phyloP scores from a whole-genome alignment of 805 yeast genomes.

The Saccharomycopsis sp. region DNA sequence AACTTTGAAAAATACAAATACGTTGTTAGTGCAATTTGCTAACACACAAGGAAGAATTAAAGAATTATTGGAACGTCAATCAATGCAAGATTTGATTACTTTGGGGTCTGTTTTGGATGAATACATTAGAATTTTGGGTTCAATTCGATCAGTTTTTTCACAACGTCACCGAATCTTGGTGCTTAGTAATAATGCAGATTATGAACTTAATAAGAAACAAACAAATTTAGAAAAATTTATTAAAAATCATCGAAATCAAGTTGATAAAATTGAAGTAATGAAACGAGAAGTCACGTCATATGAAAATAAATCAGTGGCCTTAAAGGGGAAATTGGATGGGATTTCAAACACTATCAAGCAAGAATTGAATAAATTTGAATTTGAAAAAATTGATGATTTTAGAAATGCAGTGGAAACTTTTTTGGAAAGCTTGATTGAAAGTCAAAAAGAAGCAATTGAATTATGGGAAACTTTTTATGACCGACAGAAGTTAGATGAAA shows the following conservation, averaged over 20 bases:
- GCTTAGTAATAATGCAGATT: conserved; percentile 37
- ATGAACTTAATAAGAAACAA: conserved; percentile 42
- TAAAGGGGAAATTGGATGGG: conserved; percentile 53
- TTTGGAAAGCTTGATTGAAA: conserved; percentile 83
- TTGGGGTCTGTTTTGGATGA: conserved; percentile 85
- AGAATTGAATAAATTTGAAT: conserved; percentile 64
- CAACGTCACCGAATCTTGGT: conserved; percentile 59
- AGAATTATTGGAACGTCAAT: conserved; percentile 69
- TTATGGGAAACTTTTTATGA: conserved; percentile 87
- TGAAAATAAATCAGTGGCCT: conserved; percentile 45
- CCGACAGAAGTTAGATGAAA: conserved; percentile 22
- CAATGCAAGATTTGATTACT: conserved; percentile 79
- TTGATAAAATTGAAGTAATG: conserved; percentile 53
- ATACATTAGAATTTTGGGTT: conserved; percentile 68
- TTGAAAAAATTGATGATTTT: conserved; percentile 73
- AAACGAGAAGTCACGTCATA: conserved; percentile 53
- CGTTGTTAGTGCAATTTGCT: conserved; percentile 63
- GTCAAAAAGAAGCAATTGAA: conserved; percentile 87
- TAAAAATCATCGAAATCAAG: conserved; percentile 41
- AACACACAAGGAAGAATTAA: conserved; percentile 63
- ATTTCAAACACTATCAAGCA: conserved; percentile 58
- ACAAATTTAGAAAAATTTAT: conserved; percentile 38
- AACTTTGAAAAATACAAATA: conserved; percentile 56
- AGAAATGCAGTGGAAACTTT: conserved; percentile 85
- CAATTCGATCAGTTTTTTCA: conserved; percentile 64